Conservation (phyloP, 2,329 filamentous ascomycete genomes). For the Fusarium burgessii region DNA sequence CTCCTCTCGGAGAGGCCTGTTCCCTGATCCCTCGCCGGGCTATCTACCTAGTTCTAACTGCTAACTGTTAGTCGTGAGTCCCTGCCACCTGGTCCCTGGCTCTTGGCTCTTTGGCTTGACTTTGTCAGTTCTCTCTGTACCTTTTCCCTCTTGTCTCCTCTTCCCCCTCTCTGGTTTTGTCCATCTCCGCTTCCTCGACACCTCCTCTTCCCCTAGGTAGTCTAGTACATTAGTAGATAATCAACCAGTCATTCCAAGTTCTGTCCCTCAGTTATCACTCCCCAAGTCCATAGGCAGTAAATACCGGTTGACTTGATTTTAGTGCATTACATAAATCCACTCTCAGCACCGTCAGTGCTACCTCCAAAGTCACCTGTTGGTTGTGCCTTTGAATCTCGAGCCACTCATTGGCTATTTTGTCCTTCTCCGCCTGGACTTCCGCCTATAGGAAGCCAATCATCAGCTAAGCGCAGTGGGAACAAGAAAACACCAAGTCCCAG, state of each 20-base stretch:
- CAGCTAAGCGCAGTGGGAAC: background rate
- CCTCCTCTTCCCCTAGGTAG: background rate
- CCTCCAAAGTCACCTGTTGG: constrained; percentile 1
- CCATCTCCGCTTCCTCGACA: background rate
- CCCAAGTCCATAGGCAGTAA: background rate
- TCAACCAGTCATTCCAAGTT: background rate
- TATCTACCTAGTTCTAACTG: background rate
- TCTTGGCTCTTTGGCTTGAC: background rate
- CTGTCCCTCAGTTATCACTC: background rate
- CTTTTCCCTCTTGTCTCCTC: background rate
- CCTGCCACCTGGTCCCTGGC: constrained; percentile 9
- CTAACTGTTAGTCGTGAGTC: constrained; percentile 14
- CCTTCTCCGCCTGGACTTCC: background rate
- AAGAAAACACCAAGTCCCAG: background rate
- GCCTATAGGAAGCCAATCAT: constrained; percentile 3
- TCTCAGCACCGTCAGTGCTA: background rate
- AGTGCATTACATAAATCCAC: background rate
- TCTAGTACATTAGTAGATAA: background rate
- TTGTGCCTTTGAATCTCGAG: constrained; percentile 10
- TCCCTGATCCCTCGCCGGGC: constrained; percentile 10
- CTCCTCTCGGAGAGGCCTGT: constrained; percentile 6
- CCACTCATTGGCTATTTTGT: constrained; percentile 19
- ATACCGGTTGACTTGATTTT: constrained; percentile 1
- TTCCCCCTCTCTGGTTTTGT: background rate
- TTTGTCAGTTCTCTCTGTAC: background rate